phyloP scores from a whole-genome alignment of 2,329 filamentous ascomycete species.

The Pestalotiopsis sp. region DNA sequence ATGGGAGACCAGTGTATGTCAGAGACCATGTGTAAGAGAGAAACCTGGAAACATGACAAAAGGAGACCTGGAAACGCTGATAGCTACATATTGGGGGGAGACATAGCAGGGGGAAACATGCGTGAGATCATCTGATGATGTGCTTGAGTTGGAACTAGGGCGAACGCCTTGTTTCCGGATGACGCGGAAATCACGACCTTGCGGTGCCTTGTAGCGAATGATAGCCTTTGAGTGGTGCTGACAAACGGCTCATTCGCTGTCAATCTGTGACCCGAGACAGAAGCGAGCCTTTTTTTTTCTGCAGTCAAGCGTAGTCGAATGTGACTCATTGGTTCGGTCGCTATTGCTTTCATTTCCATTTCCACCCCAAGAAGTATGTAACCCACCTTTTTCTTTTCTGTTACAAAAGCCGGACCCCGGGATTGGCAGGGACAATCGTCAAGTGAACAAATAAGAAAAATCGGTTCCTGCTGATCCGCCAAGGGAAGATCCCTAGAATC shows the following conservation, averaged over 20 bases:
- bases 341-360: neutral
- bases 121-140: conserved; percentile 2
- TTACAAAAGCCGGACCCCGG: neutral
- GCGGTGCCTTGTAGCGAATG: neutral
- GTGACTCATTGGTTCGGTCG: conserved; percentile 4
- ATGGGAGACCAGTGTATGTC: neutral
- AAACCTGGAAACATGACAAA: neutral
- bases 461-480: neutral
- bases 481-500: neutral
- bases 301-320: neutral
- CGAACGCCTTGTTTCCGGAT: conserved; percentile 5
- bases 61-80: neutral
- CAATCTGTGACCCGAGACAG: neutral
- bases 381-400: neutral
- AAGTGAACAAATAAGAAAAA: neutral
- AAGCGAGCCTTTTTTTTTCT: neutral
- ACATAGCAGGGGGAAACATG: neutral
- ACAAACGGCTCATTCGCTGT: conserved; percentile 11
- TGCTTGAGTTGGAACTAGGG: neutral
- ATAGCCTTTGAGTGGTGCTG: neutral
- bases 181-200: conserved; percentile 10
- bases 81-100: neutral
- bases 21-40: neutral
- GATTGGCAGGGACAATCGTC: neutral
- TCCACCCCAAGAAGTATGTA: neutral